These are phyloP conservation scores for Turritis glabra DNA, from an alignment of 345 rosid species.

Conservation along the genomic window DNA sequence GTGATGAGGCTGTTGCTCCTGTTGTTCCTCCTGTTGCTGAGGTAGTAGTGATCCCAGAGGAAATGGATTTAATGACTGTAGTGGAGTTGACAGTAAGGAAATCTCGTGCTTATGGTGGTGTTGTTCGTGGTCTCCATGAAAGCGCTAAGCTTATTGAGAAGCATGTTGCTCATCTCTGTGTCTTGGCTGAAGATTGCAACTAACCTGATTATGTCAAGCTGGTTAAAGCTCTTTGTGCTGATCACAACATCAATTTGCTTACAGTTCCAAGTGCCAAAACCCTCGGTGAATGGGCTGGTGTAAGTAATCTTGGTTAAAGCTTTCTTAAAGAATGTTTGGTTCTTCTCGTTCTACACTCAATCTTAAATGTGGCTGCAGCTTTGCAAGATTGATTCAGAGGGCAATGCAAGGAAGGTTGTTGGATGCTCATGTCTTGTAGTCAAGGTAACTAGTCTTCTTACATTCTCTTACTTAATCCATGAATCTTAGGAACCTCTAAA, in stretches of 20 bases:
- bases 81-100: slow-evolving; percentile 72
- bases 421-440: slow-evolving; percentile 84
- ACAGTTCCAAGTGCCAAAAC: slow-evolving; percentile 79
- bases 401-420: slow-evolving; percentile 82
- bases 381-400: slow-evolving; percentile 86
- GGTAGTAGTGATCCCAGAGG: slow-evolving; percentile 52
- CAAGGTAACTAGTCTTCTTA: slow-evolving; percentile 46
- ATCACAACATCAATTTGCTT: slow-evolving; percentile 62
- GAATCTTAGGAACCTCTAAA: background rate
- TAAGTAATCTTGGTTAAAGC: slow-evolving; percentile 40
- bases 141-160: slow-evolving; percentile 78
- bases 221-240: slow-evolving; percentile 78
- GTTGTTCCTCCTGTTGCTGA: slow-evolving; percentile 51
- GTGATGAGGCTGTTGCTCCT: slow-evolving; percentile 62
- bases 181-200: slow-evolving; percentile 82
- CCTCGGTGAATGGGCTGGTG: slow-evolving; percentile 97
- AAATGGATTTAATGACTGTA: slow-evolving; percentile 76
- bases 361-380: slow-evolving; percentile 48
- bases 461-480: background rate
- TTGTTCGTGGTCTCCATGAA: slow-evolving; percentile 73
- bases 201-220: slow-evolving; percentile 79
- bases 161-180: slow-evolving; percentile 69
- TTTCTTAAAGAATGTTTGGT: background rate
- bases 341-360: background rate
- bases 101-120: slow-evolving; percentile 73